phyloP scores from a whole-genome alignment of 2,329 filamentous ascomycete species.

The Pseudopyrenochaeta lycopersici region DNA sequence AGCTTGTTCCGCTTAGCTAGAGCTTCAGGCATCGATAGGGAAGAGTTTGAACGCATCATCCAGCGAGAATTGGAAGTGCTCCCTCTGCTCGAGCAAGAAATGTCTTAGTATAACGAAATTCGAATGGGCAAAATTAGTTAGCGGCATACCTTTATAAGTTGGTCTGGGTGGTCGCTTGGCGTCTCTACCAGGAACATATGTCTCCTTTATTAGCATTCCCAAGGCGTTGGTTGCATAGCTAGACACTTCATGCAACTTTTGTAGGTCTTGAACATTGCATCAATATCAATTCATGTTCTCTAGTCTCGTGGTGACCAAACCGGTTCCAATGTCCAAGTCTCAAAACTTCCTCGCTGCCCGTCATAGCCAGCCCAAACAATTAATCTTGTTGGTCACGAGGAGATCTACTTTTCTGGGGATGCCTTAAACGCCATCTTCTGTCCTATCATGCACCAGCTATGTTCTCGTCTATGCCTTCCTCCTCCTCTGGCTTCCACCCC shows the following conservation, averaged over 20 bases:
- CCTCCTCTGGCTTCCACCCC: conserved; percentile 40
- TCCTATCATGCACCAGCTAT: neutral
- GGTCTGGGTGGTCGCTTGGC: neutral
- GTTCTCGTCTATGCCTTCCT: conserved; percentile 38
- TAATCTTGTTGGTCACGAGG: neutral
- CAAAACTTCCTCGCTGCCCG: neutral
- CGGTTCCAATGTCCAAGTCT: neutral
- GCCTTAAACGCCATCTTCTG: neutral
- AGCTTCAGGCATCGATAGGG: conserved; percentile 74
- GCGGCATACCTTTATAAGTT: neutral
- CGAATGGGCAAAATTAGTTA: neutral
- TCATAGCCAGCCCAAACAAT: no score
- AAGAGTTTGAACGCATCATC: conserved; percentile 78
- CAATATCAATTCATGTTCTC: neutral
- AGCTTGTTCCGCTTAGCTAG: conserved; percentile 77
- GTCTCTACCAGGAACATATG: neutral
- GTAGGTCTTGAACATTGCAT: neutral
- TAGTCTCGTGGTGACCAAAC: neutral
- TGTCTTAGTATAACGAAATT: conserved; percentile 7
- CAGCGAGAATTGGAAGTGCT: conserved; percentile 76
- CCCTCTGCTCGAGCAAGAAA: conserved; percentile 71
- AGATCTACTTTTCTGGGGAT: neutral
- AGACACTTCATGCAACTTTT: conserved; percentile 5
- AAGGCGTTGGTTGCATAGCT: conserved; percentile 16
- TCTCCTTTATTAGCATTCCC: conserved; percentile 9